These are phyloP conservation scores for Bothriochloa decipiens DNA, from an alignment of 176 grass and related monocot genomes.

Conservation along the genomic window DNA sequence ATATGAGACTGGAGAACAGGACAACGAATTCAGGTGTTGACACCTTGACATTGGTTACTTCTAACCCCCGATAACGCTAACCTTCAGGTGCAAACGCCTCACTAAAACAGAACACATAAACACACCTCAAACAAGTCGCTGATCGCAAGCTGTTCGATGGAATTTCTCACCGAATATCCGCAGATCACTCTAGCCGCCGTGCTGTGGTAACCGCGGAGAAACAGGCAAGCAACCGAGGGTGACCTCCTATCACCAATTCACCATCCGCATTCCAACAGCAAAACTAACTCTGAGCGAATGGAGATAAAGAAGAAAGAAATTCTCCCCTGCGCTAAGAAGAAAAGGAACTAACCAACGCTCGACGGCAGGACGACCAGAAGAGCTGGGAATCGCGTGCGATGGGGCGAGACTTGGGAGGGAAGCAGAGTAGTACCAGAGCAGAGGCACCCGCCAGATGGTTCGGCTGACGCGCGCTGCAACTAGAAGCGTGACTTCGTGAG, in stretches of 20 bases:
- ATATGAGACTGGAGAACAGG: too few species aligned
- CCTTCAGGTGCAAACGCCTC: too few species aligned
- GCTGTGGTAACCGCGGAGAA: not conserved
- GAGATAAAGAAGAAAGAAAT: not conserved
- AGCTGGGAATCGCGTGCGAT: too few species aligned
- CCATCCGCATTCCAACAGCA: constrained; percentile 6
- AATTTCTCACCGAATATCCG: constrained; percentile 23
- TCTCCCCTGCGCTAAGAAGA: not conserved
- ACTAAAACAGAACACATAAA: not conserved
- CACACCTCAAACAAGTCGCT: not conserved
- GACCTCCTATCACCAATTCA: not conserved
- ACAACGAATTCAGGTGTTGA: too few species aligned
- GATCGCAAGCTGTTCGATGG: constrained; percentile 19
- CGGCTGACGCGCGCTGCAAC: not conserved
- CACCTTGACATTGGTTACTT: too few species aligned
- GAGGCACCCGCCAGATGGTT: not conserved
- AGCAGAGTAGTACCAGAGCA: not conserved
- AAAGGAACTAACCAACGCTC: too few species aligned
- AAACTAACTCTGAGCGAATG: not conserved
- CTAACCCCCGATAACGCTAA: too few species aligned
- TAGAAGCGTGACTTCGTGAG: not conserved
- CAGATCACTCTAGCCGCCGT: not conserved
- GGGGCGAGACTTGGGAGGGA: not conserved
- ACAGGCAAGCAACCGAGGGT: not conserved
- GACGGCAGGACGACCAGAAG: not conserved